phyloP scores from a whole-genome alignment of 192 early-diverging fungal species.

The Podila clonocystis region DNA sequence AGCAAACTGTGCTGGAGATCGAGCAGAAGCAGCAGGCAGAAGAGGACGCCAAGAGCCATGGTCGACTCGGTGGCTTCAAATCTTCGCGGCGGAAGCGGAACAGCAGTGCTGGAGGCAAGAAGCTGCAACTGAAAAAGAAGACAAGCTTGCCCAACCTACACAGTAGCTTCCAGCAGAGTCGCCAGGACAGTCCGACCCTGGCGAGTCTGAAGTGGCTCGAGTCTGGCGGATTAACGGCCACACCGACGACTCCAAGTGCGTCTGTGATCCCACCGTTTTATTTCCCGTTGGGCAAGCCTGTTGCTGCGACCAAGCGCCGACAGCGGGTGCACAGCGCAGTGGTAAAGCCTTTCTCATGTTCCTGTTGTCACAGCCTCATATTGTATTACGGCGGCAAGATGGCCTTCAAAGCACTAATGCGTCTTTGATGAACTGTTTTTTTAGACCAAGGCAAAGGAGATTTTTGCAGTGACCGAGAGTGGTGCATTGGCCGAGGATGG shows the following conservation, averaged over 20 bases:
- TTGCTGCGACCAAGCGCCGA: conserved; percentile 29
- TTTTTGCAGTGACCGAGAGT: conserved; percentile 30
- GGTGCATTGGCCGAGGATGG: conserved; percentile 48
- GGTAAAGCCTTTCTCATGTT: conserved; percentile 1
- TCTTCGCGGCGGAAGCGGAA: conserved; percentile 26
- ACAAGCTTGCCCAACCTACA: conserved; percentile 19
- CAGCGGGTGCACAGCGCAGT: conserved; percentile 18
- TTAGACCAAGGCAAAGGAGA: conserved; percentile 35
- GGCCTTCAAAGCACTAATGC: background rate
- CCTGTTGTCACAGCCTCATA: background rate
- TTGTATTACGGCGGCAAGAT: background rate
- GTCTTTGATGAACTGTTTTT: background rate
- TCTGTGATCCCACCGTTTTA: conserved; percentile 45
- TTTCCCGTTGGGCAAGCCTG: conserved; percentile 37
- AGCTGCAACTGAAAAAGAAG: conserved; percentile 27
- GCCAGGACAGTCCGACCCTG: background rate
- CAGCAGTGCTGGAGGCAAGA: conserved; percentile 38
- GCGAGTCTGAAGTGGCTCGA: background rate
- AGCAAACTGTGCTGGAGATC: background rate
- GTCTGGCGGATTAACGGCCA: background rate
- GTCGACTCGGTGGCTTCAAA: background rate
- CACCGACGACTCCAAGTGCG: background rate
- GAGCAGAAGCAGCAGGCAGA: background rate
- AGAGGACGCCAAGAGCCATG: background rate
- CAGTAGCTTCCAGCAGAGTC: conserved; percentile 19